Base-by-base conservation (phyloP, 441 rosid genomes). In the Populus hybrid region DNA sequence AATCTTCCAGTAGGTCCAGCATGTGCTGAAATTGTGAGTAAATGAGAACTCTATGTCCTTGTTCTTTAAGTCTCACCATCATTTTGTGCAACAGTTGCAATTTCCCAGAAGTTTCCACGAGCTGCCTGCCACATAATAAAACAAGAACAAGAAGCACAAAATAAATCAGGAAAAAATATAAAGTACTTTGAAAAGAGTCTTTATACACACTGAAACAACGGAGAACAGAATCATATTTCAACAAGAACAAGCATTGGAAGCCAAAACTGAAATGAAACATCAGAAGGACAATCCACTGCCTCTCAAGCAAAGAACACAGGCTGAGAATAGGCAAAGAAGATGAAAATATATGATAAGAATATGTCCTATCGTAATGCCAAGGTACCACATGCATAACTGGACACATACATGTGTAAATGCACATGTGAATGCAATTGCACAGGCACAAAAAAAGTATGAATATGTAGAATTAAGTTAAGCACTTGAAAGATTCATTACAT, bases 1-100 rank as follows among this genome's bases (percentile, higher is more conserved):
- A 97, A 85, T 94, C 99, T 87, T 97, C 99, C 79, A 94, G 90
- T 75, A 97, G 85, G 89, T 93, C 99, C 78, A 97, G 91, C 98
- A 94, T 92, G 90, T 92, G 98, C 88, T 92, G 99, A 87, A 97
- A 97, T 79, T 97, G 99, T 10, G 99, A 84, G 86, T 97, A 97
- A 74, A 97, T 91, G 75, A 94, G 99, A 85, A 97, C 98, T 86
- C 99, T 89, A 83, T 97, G 98, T 50, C 98, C 99, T 83, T 94
- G 98, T 82, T 93, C 98, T 87, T 82, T 97, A 81, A 97, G 93
- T 83, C 88, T 97, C 88, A 94, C 91, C 98, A 91, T 94, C 99
- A 97, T 91, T 81, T 94, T 94, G 88, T 93, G 94, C 82, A 97
- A 84, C 77, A 94, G 84, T 80, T 90, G 97, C 88, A 97, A 74